Conservation (phyloP, 2,329 filamentous ascomycete species). For the Chalara sp. region DNA sequence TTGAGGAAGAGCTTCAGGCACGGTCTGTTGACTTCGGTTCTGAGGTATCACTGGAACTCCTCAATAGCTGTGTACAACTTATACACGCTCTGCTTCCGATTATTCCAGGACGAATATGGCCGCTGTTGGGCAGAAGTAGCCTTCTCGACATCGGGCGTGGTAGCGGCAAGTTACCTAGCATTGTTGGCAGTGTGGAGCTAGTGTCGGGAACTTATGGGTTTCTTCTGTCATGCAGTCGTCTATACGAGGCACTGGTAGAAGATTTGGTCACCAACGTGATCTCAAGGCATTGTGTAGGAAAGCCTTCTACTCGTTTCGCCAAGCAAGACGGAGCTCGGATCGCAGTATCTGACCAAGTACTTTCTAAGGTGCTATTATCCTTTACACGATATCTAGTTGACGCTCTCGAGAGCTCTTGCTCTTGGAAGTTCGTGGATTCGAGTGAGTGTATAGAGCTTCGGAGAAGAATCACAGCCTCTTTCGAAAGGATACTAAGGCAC, state of each 20-base stretch:
- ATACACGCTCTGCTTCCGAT: slow-evolving; percentile 62
- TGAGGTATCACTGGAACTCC: slow-evolving; percentile 50
- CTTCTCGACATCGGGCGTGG: slow-evolving; percentile 72
- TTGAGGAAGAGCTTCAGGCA: slow-evolving; percentile 59
- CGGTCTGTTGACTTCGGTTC: slow-evolving; percentile 32
- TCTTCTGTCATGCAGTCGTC: slow-evolving; percentile 61
- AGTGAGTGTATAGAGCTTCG: slow-evolving; percentile 65
- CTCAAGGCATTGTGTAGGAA: slow-evolving; percentile 52
- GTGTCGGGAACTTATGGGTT: slow-evolving; percentile 71
- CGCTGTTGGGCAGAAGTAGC: slow-evolving; percentile 74
- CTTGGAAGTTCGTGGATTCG: slow-evolving; percentile 72
- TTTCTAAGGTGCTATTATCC: slow-evolving; percentile 63
- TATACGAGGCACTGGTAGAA: slow-evolving; percentile 71
- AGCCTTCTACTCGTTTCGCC: slow-evolving; percentile 39
- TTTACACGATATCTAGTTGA: slow-evolving; percentile 74
- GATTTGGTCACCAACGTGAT: slow-evolving; percentile 67
- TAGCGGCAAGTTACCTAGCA: slow-evolving; percentile 67
- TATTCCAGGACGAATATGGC: slow-evolving; percentile 84
- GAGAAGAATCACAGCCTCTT: slow-evolving; percentile 57
- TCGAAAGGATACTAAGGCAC: slow-evolving; percentile 65
- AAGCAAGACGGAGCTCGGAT: slow-evolving; percentile 51
- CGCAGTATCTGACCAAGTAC: slow-evolving; percentile 70
- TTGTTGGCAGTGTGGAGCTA: slow-evolving; percentile 79
- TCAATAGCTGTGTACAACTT: slow-evolving; percentile 71
- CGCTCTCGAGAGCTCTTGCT: slow-evolving; percentile 76